These are phyloP conservation scores for Lipomyces starkeyi DNA, from an alignment of 805 yeast species.

Conservation along the genomic window DNA sequence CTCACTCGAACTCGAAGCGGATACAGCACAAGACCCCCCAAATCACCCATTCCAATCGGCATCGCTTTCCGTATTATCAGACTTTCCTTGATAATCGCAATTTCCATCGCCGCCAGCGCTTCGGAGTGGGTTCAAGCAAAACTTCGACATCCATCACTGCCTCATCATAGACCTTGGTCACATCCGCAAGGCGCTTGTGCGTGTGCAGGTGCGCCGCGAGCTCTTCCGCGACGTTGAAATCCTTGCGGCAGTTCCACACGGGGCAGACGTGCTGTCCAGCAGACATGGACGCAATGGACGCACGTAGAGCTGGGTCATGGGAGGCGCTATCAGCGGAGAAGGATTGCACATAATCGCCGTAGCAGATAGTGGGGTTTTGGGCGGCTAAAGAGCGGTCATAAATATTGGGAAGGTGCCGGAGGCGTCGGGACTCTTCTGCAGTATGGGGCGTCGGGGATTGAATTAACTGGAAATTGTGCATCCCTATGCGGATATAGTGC, in stretches of 20 bases:
- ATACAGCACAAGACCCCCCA: too few relatives aligned
- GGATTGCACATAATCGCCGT: background rate
- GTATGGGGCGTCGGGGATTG: background rate
- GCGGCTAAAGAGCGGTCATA: conserved; percentile 4
- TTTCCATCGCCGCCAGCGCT: conserved; percentile 4
- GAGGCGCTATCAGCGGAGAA: background rate
- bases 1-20: too few relatives aligned
- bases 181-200: background rate
- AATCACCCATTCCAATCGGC: background rate
- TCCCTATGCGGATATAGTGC: conserved; percentile 3
- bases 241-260: background rate
- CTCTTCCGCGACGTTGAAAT: background rate
- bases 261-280: background rate
- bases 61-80: background rate
- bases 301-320: background rate
- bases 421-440: background rate
- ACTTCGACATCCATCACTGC: background rate
- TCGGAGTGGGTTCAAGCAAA: background rate
- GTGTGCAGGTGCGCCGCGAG: background rate
- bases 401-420: background rate
- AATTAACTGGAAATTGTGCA: background rate
- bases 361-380: background rate
- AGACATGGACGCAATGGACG: background rate
- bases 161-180: background rate
- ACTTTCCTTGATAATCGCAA: background rate